Base-by-base conservation (phyloP, 2,329 filamentous ascomycete genomes). In the Stagonosporopsis vannaccii region DNA sequence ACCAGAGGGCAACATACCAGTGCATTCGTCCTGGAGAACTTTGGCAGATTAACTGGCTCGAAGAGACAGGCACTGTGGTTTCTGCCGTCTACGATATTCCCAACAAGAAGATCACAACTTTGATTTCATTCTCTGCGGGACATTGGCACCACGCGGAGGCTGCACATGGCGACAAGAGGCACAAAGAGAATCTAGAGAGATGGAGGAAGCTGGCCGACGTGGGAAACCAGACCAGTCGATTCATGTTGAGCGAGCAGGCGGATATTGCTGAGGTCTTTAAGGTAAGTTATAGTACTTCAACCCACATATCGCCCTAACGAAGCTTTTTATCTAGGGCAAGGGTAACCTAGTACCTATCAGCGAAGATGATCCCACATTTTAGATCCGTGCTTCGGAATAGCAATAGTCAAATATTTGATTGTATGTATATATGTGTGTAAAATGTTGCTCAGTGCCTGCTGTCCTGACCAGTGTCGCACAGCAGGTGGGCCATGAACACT, bases 11-110 rank as follows among this genome's bases (percentile, higher is more conserved):
- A 12, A 81, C 80, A 1, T 86, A 83, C 62, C 84, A 86, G 64
- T 87, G 84, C 68, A 80, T 86, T 25, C 78, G 84, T 0, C 80
- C 82, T 0, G 82, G 82, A 1, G 84, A 86, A 67, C 65, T 86
- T 0, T 86, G 84, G 84, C 84, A 87, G 62, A 80, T 82, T 59
- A 86, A 84, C 56, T 87, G 84, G 84, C 78, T 87, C 1, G 83
- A 86, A 55, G 84, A 87, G 70, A 87, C 84, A 0, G 84, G 84
- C 0, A 86, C 83, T 0, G 78, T 86, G 1, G 81, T 80, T 50
- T 85, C 81, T 1, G 68, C 84, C 0, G 82, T 86, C 1, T 86
- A 83, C 60, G 84, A 86, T 56, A 85, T 87, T 35, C 65, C 73
- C 0, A 70, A 77, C 6, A 71, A 76, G 49, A 80, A 72, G 20